Evolutionary conservation across 768 basidiomycete genomes (phyloP), one percentile per base, ranked within the genome.

Genomic region (Neoboletus magnificus): DNA sequence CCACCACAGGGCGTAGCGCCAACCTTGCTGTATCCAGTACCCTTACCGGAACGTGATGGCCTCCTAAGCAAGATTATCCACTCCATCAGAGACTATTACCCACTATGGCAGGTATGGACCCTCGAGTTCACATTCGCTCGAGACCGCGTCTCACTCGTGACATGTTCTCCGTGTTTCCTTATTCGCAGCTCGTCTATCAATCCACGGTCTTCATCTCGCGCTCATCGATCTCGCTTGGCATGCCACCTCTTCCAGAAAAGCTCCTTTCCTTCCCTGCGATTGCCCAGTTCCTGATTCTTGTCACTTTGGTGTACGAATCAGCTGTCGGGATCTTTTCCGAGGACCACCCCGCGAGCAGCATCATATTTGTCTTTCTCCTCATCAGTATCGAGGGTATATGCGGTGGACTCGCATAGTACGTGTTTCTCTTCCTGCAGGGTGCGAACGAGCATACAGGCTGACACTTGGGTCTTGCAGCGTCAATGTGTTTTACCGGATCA

Each of bases 161-260:
- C 20, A 5, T 46, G 37, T 33, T 27, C 27, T 53, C n/a, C 25
- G 18, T 43, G 45, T 52, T 51, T 50, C 15, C 33, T 22, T 27
- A 36, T 46, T 35, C 20, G 20, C 25, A 91, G 85, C 82, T 93
- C 37, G 83, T 93, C 29, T 93, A 93, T 65, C 91, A 91, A 77
- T 83, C 90, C 22, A 91, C 91, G 40, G 95, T 97, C 44, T 97
- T 98, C 74, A 68, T 98, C 56, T 96, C 95, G 6, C 88, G 95
- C 5, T 96, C 95, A 0, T 88, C 91, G 9, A 88, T 95, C 54
- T 90, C 93, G 8, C 71, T 95, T 39, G 91, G 91, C 13, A 59
- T 97, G 12, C 91, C 91, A 0, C 82, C 94, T 0, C 75, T 97
- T 6, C 92, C 93, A 0, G 67, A 75, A 18, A 76, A 72, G 1